These are phyloP conservation scores for Betula pendula DNA, from an alignment of 306 rosid genomes.

Conservation along the genomic window DNA sequence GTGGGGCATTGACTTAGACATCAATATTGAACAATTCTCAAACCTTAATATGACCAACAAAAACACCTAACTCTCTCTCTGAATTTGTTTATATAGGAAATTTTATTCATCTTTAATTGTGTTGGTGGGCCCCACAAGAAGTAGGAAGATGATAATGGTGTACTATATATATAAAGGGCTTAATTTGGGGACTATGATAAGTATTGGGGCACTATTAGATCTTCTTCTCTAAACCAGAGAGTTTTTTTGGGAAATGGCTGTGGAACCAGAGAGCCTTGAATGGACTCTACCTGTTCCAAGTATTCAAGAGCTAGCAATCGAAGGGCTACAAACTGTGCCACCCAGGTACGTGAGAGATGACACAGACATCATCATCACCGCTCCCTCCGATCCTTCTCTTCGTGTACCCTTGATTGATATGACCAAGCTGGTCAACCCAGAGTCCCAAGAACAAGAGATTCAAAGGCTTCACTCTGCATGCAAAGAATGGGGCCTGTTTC, in stretches of 20 bases:
- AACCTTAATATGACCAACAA: too few relatives aligned
- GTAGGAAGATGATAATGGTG: too few relatives aligned
- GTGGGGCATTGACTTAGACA: too few relatives aligned
- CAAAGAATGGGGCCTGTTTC: constrained; percentile 47
- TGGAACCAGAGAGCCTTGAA: constrained; percentile 23
- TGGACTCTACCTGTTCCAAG: constrained; percentile 46
- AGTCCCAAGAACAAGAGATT: constrained; percentile 33
- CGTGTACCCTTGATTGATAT: constrained; percentile 39
- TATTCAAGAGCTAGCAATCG: constrained; percentile 41
- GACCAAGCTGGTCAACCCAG: constrained; percentile 38
- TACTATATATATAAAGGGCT: too few relatives aligned
- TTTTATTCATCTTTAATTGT: too few relatives aligned
- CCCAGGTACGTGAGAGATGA: constrained; percentile 39
- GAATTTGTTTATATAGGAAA: too few relatives aligned
- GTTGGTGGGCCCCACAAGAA: too few relatives aligned
- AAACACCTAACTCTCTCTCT: too few relatives aligned
- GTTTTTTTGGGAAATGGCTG: constrained; percentile 11
- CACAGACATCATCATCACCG: constrained; percentile 9
- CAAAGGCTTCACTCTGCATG: constrained; percentile 46
- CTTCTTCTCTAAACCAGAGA: neutral
- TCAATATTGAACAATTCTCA: too few relatives aligned
- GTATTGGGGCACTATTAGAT: too few relatives aligned
- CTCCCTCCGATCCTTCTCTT: constrained; percentile 34
- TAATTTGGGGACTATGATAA: neutral
- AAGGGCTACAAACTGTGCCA: constrained; percentile 35